These are phyloP conservation scores for Nothophaeocryptopus gaeumannii DNA, from an alignment of 2,329 filamentous ascomycete species.

Conservation along the genomic window DNA sequence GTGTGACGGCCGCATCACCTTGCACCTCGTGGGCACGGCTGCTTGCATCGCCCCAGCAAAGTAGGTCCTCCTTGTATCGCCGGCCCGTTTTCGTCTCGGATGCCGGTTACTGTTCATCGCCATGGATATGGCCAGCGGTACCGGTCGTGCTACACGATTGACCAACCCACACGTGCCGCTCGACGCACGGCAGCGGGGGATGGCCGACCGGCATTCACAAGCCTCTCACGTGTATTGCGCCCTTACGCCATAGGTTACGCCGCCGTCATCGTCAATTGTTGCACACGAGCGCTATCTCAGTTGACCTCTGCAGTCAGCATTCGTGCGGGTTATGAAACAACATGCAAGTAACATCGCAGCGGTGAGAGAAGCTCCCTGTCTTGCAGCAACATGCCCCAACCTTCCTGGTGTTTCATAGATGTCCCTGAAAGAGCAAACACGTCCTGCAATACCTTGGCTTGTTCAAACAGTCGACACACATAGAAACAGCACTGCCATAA, in stretches of 20 bases:
- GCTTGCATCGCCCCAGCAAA: background rate
- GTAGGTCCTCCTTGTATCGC: conserved; percentile 1
- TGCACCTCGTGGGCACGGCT: background rate
- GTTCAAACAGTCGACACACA: no score
- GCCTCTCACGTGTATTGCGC: conserved; percentile 7
- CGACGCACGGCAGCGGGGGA: conserved; percentile 9
- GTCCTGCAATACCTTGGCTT: no score
- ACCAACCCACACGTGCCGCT: conserved; percentile 7
- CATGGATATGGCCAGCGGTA: background rate
- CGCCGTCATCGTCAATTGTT: background rate
- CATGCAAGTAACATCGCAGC: conserved; percentile 4
- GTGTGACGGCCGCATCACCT: background rate
- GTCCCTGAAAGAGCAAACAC: no score
- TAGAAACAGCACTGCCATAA: no score
- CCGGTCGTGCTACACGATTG: background rate
- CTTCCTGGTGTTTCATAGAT: no score
- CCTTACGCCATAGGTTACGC: background rate
- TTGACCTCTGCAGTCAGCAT: background rate
- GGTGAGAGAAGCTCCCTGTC: background rate
- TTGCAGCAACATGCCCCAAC: no score
- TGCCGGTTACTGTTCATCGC: background rate
- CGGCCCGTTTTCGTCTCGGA: conserved; percentile 6
- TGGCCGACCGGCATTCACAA: conserved; percentile 9
- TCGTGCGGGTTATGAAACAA: conserved; percentile 2
- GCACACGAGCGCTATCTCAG: background rate